Evolutionary conservation across 1,284 basidiomycete species (phyloP).

Genomic region (Puccinia triticina): DNA sequence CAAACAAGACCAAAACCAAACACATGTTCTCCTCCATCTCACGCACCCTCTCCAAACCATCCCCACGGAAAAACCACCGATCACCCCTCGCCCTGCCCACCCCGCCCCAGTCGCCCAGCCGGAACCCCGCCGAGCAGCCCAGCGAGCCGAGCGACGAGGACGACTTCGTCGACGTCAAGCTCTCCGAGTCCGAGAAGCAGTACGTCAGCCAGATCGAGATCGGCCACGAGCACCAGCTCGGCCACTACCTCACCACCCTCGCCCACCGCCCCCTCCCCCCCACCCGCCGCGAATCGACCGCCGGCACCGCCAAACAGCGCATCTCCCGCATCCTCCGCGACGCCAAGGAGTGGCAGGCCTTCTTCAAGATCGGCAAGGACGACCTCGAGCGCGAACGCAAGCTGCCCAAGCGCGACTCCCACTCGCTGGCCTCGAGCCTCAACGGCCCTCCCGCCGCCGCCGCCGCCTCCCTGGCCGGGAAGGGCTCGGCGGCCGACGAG

Average conservation of each 20-base stretch:
- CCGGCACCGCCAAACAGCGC: neutral
- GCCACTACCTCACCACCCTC: slow-evolving; percentile 30
- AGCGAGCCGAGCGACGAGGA: slow-evolving; percentile 18
- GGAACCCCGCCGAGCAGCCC: neutral
- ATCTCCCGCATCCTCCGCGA: slow-evolving; percentile 10
- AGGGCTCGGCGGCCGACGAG: too few relatives aligned
- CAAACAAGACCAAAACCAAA: slow-evolving; percentile 30
- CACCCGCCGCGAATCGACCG: neutral
- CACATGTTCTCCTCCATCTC: slow-evolving; percentile 42
- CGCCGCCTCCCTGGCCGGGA: too few relatives aligned
- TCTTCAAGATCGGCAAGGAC: slow-evolving; percentile 45
- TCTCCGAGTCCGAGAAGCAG: slow-evolving; percentile 40
- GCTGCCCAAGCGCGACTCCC: slow-evolving; percentile 11
- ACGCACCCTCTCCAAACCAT: slow-evolving; percentile 17
- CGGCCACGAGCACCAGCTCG: slow-evolving; percentile 15
- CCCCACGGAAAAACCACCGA: neutral
- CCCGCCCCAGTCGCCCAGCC: slow-evolving; percentile 26
- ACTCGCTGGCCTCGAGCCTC: slow-evolving; percentile 1
- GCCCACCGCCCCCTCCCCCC: slow-evolving; percentile 14
- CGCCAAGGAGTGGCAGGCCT: slow-evolving; percentile 36
- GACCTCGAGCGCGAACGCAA: slow-evolving; percentile 41
- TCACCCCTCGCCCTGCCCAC: neutral
- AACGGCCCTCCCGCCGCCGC: neutral
- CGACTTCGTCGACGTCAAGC: slow-evolving; percentile 39
- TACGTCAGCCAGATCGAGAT: slow-evolving; percentile 34